Conservation (phyloP, 192 early-diverging fungal species). For the Podila epigama region DNA sequence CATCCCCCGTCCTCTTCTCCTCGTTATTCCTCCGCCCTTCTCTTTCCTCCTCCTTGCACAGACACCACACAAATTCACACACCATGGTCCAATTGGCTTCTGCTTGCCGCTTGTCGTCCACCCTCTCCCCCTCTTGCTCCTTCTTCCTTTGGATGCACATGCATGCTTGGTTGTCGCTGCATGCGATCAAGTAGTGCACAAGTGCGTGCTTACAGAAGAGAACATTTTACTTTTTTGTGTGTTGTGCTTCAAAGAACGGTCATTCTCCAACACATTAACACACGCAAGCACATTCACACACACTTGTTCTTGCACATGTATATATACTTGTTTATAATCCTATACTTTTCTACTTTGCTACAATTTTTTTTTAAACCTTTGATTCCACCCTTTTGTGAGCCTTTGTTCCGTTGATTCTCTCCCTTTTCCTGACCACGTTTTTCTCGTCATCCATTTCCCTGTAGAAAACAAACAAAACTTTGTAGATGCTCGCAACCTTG, state of each 20-base stretch:
- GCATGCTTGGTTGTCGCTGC: not conserved
- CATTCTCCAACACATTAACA: no score
- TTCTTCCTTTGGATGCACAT: slow-evolving; percentile 11
- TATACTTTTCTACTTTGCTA: no score
- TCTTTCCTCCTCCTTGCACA: not conserved
- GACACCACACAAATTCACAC: not conserved
- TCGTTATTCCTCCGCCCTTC: not conserved
- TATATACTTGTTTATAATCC: no score
- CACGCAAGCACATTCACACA: no score
- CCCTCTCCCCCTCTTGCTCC: not conserved
- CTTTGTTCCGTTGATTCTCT: not conserved
- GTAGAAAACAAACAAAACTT: not conserved
- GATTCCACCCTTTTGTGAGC: no score
- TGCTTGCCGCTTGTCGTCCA: not conserved
- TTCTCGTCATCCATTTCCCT: not conserved
- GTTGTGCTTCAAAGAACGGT: no score
- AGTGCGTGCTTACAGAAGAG: no score
- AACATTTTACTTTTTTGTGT: no score
- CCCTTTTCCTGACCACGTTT: not conserved
- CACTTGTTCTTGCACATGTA: no score
- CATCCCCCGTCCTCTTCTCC: not conserved
- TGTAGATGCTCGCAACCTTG: slow-evolving; percentile 28
- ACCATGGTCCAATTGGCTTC: not conserved
- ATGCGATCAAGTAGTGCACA: no score
- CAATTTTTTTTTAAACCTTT: no score